Base-by-base conservation (phyloP, 148 eudicot species). In the Rhododendron simsii region DNA sequence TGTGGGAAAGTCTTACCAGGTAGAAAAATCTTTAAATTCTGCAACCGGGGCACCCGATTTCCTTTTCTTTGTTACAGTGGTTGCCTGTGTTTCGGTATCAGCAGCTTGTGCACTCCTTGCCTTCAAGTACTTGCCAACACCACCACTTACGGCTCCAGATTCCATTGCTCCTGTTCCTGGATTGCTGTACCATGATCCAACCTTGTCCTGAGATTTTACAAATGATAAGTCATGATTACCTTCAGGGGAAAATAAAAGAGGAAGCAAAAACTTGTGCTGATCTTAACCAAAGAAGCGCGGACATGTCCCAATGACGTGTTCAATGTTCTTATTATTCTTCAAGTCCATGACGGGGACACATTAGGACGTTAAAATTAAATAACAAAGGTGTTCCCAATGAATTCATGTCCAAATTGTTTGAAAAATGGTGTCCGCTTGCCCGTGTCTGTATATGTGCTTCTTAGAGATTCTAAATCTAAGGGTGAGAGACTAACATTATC, bases 131-230 rank as follows among this genome's bases (percentile, higher is more conserved):
- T 94, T 95, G 39, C 96, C 99, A 57, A 94, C 91, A 48, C 98
- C 99, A 44, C 91, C 93, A 77, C 90, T 93, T 16, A 14, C 91
- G 76, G 87, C 75, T 84, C 90, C 92, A 77, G 83, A 85, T 20
- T 91, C 96, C 35, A 80, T 81, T 51, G 87, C 78, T 83, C 95
- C 95, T 10, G 91, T 93, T 39, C 91, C 95, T 5, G 99, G 99
- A 85, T 93, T 95, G 92, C 98, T 97, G 87, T 89, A 97, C 98
- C 99, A 97, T 82, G 99, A 97, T 48, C 99, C 99, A 82, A 97
- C 88, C 90, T 94, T 93, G 61, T 94, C 99, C 98, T 95, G 94
- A 90, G 89, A 85, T 82, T 75, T 37, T 79, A 15, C 28, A 39
- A 44, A 16, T 11, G 21, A 35, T 45, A 77, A 50, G 20, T 26